phyloP scores from a whole-genome alignment of 441 rosid species.

The Populus hybrid region DNA sequence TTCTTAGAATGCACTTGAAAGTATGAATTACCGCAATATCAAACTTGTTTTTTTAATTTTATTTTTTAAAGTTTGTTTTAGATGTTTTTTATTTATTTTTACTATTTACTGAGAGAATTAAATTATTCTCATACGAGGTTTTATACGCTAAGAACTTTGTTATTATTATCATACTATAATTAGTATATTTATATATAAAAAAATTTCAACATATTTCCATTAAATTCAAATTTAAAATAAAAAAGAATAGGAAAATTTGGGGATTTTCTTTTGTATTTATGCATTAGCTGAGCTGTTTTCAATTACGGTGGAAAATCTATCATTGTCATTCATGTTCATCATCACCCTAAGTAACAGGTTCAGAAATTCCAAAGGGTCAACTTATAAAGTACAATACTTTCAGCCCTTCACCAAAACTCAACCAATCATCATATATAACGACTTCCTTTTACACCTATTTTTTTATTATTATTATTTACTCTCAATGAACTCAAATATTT shows the following conservation, averaged over 20 bases:
- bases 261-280: neutral
- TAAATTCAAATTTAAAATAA: too few species aligned
- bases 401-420: neutral
- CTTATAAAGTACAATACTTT: neutral
- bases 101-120: too few species aligned
- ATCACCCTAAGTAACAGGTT: neutral
- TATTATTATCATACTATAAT: too few species aligned
- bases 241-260: neutral
- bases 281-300: neutral
- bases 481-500: neutral
- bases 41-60: too few species aligned
- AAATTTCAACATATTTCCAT: neutral
- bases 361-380: neutral
- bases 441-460: neutral
- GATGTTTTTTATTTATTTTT: too few species aligned
- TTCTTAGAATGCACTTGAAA: too few species aligned
- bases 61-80: too few species aligned
- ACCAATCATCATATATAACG: neutral
- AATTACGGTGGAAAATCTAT: neutral
- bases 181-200: too few species aligned
- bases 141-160: neutral
- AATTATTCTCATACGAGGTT: too few species aligned
- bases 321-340: neutral
- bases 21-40: too few species aligned
- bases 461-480: too few species aligned